phyloP scores from a whole-genome alignment of 2,329 filamentous ascomycete species.

The Thermoascus crustaceus region DNA sequence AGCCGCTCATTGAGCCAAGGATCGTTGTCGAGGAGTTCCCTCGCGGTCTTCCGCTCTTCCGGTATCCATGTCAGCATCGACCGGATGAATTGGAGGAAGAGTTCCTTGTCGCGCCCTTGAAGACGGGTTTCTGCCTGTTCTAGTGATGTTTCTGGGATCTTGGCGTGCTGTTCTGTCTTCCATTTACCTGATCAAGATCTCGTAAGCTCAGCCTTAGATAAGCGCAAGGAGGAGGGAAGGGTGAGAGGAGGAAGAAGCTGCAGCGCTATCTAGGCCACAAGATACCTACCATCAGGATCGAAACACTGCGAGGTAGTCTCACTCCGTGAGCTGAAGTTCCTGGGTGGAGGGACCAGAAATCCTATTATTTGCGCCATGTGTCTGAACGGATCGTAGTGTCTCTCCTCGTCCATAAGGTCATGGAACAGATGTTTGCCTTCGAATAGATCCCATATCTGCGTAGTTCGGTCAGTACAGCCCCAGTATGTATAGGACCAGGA shows the following conservation, averaged over 20 bases:
- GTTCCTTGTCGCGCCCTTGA: conserved; percentile 8
- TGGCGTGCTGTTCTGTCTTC: not conserved
- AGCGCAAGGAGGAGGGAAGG: no score
- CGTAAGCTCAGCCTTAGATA: no score
- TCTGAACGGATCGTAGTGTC: conserved; percentile 17
- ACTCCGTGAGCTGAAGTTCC: conserved; percentile 18
- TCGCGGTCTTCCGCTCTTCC: conserved; percentile 13
- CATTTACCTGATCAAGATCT: no score
- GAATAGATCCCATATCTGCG: conserved; percentile 42
- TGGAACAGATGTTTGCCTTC: conserved; percentile 39
- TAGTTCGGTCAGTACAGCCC: conserved; percentile 9
- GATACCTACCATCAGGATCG: conserved; percentile 14
- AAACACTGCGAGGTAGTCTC: conserved; percentile 22
- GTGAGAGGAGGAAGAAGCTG: no score
- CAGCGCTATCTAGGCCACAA: no score
- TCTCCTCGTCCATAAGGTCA: conserved; percentile 15
- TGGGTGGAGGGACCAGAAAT: conserved; percentile 19
- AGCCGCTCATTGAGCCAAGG: conserved; percentile 16
- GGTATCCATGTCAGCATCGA: conserved; percentile 16
- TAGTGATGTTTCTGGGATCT: not conserved
- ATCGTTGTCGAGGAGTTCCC: conserved; percentile 11
- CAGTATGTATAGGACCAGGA: conserved; percentile 4
- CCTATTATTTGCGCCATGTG: conserved; percentile 21
- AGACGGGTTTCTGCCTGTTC: conserved; percentile 8
- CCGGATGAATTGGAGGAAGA: conserved; percentile 14